Percentiles rank a stretch among this genome's conserved stretches.
These are phyloP conservation scores for Xylaria sp. DNA, from an alignment of 2,329 filamentous ascomycete genomes.

Conservation along the genomic window DNA sequence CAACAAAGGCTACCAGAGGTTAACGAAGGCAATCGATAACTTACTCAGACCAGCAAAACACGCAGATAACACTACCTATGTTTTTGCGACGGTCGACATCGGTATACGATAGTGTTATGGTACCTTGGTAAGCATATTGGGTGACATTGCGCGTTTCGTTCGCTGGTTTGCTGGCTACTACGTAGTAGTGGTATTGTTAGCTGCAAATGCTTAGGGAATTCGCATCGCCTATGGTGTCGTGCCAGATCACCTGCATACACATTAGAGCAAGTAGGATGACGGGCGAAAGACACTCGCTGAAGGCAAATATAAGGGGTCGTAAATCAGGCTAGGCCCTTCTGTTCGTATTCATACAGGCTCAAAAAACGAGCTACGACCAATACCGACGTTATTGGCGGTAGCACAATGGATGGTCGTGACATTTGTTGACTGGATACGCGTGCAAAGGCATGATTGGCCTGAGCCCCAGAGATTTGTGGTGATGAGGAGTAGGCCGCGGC, in stretches of 20 bases:
- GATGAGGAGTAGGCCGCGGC: constrained; percentile 10
- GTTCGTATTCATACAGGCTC: background rate
- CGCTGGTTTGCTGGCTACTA: background rate
- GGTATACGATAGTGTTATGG: background rate
- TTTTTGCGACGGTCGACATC: background rate
- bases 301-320: background rate
- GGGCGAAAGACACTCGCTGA: background rate
- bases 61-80: background rate
- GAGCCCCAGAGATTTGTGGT: background rate
- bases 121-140: background rate
- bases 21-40: constrained; percentile 6
- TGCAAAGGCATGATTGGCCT: constrained; percentile 15
- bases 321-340: background rate
- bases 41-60: background rate
- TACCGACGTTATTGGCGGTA: background rate
- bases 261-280: background rate
- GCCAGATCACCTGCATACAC: background rate
- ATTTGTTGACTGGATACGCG: constrained; percentile 18
- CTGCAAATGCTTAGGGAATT: background rate
- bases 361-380: constrained; percentile 2
- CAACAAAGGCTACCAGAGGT: background rate
- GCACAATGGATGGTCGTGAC: constrained; percentile 5
- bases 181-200: background rate
- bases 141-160: background rate
- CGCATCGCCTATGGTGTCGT: background rate